Evolutionary conservation across 371 early-diverging fungal genomes (phyloP).

Genomic region (Mucor velutinosus): DNA sequence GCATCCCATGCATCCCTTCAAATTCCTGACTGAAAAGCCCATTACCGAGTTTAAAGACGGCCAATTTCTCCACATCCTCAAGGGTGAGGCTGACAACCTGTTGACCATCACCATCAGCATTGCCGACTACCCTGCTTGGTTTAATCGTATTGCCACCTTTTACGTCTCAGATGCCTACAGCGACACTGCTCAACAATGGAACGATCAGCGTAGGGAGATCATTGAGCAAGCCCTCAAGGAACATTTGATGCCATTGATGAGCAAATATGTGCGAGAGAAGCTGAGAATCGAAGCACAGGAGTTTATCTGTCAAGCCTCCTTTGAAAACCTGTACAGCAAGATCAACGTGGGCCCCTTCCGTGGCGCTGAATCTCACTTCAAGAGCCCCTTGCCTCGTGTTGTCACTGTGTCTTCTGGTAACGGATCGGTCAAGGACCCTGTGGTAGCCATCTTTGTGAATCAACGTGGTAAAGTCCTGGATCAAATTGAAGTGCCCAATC

Average conservation of each 20-base stretch:
- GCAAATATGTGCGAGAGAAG: constrained; percentile 76
- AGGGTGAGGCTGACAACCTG: constrained; percentile 80
- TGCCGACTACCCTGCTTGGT: constrained; percentile 59
- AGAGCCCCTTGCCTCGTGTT: constrained; percentile 73
- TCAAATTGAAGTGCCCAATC: constrained; percentile 60
- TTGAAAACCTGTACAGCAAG: constrained; percentile 69
- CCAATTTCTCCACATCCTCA: constrained; percentile 76
- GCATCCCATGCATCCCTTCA: constrained; percentile 86
- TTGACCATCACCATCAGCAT: constrained; percentile 68
- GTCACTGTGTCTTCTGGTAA: constrained; percentile 85
- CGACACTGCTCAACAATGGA: constrained; percentile 79
- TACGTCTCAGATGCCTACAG: constrained; percentile 65
- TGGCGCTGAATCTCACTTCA: constrained; percentile 48
- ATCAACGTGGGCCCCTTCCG: constrained; percentile 73
- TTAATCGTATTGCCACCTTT: constrained; percentile 60
- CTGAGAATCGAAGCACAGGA: constrained; percentile 76
- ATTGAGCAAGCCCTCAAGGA: constrained; percentile 65
- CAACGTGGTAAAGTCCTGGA: constrained; percentile 78
- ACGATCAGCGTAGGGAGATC: constrained; percentile 71
- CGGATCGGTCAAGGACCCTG: constrained; percentile 69
- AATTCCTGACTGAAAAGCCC: constrained; percentile 83
- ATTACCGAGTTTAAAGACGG: constrained; percentile 69
- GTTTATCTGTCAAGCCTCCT: constrained; percentile 66
- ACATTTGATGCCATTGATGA: constrained; percentile 72
- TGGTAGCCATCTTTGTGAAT: constrained; percentile 76